Base-by-base conservation (phyloP, 495 filamentous ascomycete genomes). In the Aspergillus affinis region DNA sequence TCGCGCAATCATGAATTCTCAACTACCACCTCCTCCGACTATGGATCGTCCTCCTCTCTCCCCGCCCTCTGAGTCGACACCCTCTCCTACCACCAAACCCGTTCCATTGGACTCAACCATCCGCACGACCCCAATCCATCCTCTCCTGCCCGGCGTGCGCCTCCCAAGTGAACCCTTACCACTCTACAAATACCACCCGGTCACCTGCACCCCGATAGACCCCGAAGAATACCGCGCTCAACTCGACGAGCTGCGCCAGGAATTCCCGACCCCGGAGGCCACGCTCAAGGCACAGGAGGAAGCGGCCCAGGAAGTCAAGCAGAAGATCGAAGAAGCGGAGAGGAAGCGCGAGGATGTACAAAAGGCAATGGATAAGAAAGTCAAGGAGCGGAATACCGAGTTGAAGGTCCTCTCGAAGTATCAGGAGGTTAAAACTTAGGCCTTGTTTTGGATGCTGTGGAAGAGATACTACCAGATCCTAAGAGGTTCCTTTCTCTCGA, bases 401-500 rank as follows among this genome's bases (percentile, higher is more conserved):
- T 67, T 78, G 68, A 79, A 78, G 55, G 72, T 81, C 17, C 58
- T 78, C 0, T 75, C 75, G 58, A 81, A 81, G 47, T 79, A 70
- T 45, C 78, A 77, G 54, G 71, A 77, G 46, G 73, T 71, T 19
- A 76, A 76, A 57, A 61, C 66, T 8, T 69, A 72, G 0, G 10
- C 6, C 30, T 32, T 32, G 30, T 4, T 30, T 8, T 32, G 23
- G 72, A 69, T 32, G 67, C 74, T 15, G 36, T 15, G 10, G 4
- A 4, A 12, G 12, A 15, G 36, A 10, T 32, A 41, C 12, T 8
- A 41, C 36, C 8, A 15, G 36, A 41, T 41, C 1, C 13, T 41
- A 10, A 41, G 4, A 41, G 13, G 36, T 41, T 41, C 36, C 36
- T 41, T 10, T 26, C 23, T 26, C 23, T 26, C 23, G 23, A 10